These are phyloP conservation scores for Tillandsia leiboldiana DNA, from an alignment of 176 grass and related monocot genomes.

Conservation along the genomic window DNA sequence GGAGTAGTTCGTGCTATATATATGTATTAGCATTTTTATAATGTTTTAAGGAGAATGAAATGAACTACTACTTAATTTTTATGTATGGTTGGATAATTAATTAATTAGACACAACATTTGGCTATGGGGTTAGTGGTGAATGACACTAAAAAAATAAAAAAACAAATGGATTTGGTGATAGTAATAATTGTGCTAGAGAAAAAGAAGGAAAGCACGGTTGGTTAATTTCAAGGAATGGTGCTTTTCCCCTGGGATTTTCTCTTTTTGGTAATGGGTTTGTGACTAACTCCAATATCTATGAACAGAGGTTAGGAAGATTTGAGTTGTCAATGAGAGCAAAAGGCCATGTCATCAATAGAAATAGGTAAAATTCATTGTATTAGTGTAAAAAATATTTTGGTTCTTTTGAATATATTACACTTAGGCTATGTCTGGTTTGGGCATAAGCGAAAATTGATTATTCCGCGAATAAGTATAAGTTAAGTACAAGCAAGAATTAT, in stretches of 20 bases:
- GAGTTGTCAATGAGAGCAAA: neutral
- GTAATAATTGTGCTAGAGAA: neutral
- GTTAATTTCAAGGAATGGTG: neutral
- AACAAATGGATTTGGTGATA: neutral
- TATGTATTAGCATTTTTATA: no score
- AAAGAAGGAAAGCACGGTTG: neutral
- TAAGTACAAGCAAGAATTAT: no score
- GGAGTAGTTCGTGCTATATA: no score
- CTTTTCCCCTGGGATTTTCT: neutral
- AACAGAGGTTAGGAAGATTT: neutral
- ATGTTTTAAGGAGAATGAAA: neutral
- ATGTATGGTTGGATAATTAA: neutral
- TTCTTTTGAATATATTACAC: no score
- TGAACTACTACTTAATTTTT: neutral
- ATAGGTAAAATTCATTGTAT: neutral
- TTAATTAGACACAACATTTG: neutral
- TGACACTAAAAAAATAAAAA: neutral
- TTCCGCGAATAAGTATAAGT: no score
- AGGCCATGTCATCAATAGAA: neutral
- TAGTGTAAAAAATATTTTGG: no score
- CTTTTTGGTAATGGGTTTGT: neutral
- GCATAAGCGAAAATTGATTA: no score
- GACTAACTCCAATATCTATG: slow-evolving; percentile 5
- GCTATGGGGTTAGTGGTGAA: neutral
- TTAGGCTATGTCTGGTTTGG: no score